Conservation (phyloP, 2,329 filamentous ascomycete species). For the Emericellopsis atlantica region DNA sequence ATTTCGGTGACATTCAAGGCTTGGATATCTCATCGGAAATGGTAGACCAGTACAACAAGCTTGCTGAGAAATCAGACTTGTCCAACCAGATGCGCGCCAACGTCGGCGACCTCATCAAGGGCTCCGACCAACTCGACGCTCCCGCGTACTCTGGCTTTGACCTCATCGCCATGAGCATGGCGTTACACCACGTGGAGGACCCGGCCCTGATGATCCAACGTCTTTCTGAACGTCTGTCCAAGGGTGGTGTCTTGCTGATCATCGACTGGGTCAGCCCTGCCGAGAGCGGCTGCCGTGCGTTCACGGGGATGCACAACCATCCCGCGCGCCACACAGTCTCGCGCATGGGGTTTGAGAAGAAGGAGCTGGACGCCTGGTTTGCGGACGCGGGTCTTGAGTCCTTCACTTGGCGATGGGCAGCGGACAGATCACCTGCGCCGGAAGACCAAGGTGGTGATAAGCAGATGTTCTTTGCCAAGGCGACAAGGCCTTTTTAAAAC, state of each 20-base stretch:
- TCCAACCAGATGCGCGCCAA: conserved; percentile 15
- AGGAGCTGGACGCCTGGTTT: conserved; percentile 8
- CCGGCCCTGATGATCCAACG: conserved; percentile 11
- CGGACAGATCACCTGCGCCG: conserved; percentile 8
- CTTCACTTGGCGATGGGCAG: conserved; percentile 13
- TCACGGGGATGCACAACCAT: background rate
- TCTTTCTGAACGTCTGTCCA: conserved; percentile 13
- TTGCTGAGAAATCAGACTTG: conserved; percentile 9
- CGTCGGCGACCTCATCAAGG: conserved; percentile 14
- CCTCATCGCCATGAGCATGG: conserved; percentile 18
- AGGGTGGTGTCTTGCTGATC: conserved; percentile 17
- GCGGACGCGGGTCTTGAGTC: conserved; percentile 9
- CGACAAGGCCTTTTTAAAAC: too few species aligned
- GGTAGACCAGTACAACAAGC: conserved; percentile 18
- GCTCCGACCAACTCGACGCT: conserved; percentile 9
- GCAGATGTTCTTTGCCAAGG: conserved; percentile 12
- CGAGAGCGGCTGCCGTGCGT: conserved; percentile 5
- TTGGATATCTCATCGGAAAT: conserved; percentile 21
- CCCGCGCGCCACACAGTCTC: conserved; percentile 7
- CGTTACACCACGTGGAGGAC: conserved; percentile 21
- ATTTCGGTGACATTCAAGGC: conserved; percentile 15
- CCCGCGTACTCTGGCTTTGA: conserved; percentile 15
- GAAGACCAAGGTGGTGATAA: conserved; percentile 10
- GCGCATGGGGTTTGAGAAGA: conserved; percentile 10
- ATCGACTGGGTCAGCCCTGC: conserved; percentile 15